phyloP scores from a whole-genome alignment of 2,329 filamentous ascomycete species.

The Neurospora sp. region DNA sequence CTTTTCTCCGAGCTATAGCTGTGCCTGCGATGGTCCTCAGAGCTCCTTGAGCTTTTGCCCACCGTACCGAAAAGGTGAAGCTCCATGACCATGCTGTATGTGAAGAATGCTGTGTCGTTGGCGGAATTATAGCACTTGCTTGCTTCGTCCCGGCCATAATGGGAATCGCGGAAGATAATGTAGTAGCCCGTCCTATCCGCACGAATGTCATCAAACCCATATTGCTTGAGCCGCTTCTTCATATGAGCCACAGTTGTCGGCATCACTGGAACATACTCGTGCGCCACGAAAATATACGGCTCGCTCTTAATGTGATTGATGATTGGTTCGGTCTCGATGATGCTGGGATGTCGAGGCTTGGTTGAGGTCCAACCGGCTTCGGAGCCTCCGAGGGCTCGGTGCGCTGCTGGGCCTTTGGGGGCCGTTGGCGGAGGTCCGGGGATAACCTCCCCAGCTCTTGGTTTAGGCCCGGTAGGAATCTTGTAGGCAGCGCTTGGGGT shows the following conservation, averaged over 20 bases:
- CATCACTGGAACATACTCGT: slow-evolving; percentile 78
- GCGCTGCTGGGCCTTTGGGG: slow-evolving; percentile 70
- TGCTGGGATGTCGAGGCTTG: slow-evolving; percentile 38
- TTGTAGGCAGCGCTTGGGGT: slow-evolving; percentile 19
- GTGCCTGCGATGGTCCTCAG: slow-evolving; percentile 18
- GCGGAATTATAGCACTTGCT: slow-evolving; percentile 70
- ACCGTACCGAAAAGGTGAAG: slow-evolving; percentile 41
- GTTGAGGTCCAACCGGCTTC: slow-evolving; percentile 28
- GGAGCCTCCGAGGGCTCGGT: slow-evolving; percentile 26
- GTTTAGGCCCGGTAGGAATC: slow-evolving; percentile 19
- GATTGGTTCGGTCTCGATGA: slow-evolving; percentile 58
- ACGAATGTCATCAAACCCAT: slow-evolving; percentile 70
- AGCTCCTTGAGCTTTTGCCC: slow-evolving; percentile 22
- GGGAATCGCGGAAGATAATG: slow-evolving; percentile 76
- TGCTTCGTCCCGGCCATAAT: slow-evolving; percentile 67
- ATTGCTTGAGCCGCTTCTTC: slow-evolving; percentile 79
- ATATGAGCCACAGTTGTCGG: slow-evolving; percentile 79
- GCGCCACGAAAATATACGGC: slow-evolving; percentile 87
- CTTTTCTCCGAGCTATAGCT: slow-evolving; percentile 28
- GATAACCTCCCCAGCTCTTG: slow-evolving; percentile 33
- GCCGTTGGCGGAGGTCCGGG: slow-evolving; percentile 70
- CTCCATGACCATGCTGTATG: slow-evolving; percentile 85
- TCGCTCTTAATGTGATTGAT: slow-evolving; percentile 61
- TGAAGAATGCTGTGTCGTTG: slow-evolving; percentile 80
- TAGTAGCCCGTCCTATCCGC: slow-evolving; percentile 84